phyloP scores from a whole-genome alignment of 257 asterid species.

The Nyctanthes arbortristis region DNA sequence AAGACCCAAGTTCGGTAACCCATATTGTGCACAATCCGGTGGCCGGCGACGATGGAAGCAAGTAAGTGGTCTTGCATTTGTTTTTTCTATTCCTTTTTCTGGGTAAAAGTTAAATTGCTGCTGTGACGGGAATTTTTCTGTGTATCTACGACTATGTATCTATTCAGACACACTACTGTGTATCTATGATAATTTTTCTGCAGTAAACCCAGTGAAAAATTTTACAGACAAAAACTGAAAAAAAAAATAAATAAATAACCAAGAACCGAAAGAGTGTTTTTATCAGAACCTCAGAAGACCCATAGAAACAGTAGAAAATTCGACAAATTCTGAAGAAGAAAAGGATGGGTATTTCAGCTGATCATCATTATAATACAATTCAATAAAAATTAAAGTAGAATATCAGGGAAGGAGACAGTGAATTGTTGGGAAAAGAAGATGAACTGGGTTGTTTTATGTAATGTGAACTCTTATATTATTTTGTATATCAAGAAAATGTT shows the following conservation, averaged over 20 bases:
- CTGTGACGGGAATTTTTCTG: too few species aligned
- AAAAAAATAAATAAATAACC: slow-evolving; percentile 40
- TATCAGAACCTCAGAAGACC: slow-evolving; percentile 53
- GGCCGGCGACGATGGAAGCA: too few species aligned
- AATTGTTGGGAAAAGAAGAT: slow-evolving; percentile 67
- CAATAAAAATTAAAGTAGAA: slow-evolving; percentile 45
- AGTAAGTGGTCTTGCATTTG: too few species aligned
- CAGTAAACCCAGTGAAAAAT: slow-evolving; percentile 34
- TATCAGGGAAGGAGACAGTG: slow-evolving; percentile 69
- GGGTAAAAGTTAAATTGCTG: too few species aligned
- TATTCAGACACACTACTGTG: slow-evolving; percentile 46
- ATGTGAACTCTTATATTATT: slow-evolving; percentile 45
- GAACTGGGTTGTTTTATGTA: slow-evolving; percentile 57
- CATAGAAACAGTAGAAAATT: slow-evolving; percentile 46
- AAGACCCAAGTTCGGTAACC: too few species aligned
- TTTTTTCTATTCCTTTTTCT: too few species aligned
- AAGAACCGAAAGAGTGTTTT: slow-evolving; percentile 18
- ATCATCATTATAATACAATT: slow-evolving; percentile 37
- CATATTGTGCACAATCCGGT: too few species aligned
- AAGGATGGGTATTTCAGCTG: slow-evolving; percentile 38
- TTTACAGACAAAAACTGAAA: slow-evolving; percentile 27
- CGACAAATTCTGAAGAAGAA: slow-evolving; percentile 35
- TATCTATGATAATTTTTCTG: slow-evolving; percentile 32
- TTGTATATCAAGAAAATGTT: slow-evolving; percentile 62
- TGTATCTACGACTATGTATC: too few species aligned